Evolutionary conservation across 148 eudicot species (phyloP).

Genomic region (Drosera capensis): DNA sequence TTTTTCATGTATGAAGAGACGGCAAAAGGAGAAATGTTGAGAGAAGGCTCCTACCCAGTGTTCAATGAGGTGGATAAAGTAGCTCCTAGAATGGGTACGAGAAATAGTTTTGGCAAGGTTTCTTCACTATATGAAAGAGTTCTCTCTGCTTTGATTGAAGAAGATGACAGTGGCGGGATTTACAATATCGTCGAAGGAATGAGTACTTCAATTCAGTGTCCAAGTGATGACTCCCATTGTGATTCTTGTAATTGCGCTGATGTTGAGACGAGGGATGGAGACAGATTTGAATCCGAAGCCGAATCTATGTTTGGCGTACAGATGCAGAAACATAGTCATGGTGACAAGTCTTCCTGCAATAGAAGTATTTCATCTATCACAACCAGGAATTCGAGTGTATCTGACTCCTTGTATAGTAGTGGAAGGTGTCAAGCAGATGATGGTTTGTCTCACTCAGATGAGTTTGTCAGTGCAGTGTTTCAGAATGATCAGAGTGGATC

Average conservation of each 20-base stretch:
- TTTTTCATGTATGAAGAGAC: slow-evolving; percentile 15
- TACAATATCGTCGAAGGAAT: slow-evolving; percentile 28
- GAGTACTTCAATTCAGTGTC: slow-evolving; percentile 31
- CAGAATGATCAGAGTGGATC: slow-evolving; percentile 25
- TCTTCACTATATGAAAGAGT: slow-evolving; percentile 39
- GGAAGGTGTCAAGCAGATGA: slow-evolving; percentile 50
- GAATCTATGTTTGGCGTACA: slow-evolving; percentile 34
- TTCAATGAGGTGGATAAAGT: slow-evolving; percentile 13
- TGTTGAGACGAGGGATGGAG: slow-evolving; percentile 33
- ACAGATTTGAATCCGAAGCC: slow-evolving; percentile 41
- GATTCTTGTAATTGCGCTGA: slow-evolving; percentile 40
- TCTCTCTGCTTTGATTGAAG: slow-evolving; percentile 46
- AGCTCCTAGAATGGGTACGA: slow-evolving; percentile 11
- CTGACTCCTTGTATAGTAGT: slow-evolving; percentile 40
- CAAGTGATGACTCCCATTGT: slow-evolving; percentile 46
- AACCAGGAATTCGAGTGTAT: slow-evolving; percentile 30
- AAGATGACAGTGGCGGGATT: slow-evolving; percentile 29
- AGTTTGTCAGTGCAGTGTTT: slow-evolving; percentile 26
- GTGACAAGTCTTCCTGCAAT: slow-evolving; percentile 39
- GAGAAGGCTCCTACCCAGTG: slow-evolving; percentile 6
- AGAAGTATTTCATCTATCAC: slow-evolving; percentile 30
- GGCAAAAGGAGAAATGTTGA: slow-evolving; percentile 7
- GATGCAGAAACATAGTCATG: slow-evolving; percentile 20
- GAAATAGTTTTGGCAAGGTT: slow-evolving; percentile 17
- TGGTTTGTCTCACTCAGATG: slow-evolving; percentile 37